Evolutionary conservation across 306 rosid genomes (phyloP), one percentile per base, ranked within the genome.

Genomic region (Geum urbanum): DNA sequence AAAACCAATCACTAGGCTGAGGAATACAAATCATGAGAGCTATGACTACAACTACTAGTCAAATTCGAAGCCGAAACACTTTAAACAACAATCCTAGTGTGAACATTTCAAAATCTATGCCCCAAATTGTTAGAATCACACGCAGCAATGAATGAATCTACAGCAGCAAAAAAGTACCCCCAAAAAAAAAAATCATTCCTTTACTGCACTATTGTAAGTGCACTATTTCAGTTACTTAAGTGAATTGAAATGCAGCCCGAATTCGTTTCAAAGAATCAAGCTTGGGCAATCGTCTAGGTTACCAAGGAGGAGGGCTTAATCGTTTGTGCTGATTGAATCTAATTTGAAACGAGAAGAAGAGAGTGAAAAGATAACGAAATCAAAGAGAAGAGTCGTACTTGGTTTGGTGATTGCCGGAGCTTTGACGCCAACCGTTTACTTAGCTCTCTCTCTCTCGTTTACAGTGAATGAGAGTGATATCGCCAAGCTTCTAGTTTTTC

Each of bases 1-100:
- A 24, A 43, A 8, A 55, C 64, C 49, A 20, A 56, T 70, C 43
- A 70, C 54, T 13, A 70, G n/a, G 24, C 63, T 40, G 18, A 69
- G 20, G 15, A 35, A 43, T 18, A 18, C 2, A 53, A n/a, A 18
- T 35, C 19, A 44, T 27, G 24, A 15, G 56, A 66, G 27, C 57
- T 48, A 18, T 10, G 5, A 11, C 37, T 52, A 52, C 20, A 67
- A 41, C 2, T n/a, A 53, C 22, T 19, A 53, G 39, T 54, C 24
- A 48, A 69, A n/a, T 6, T n/a, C 7, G 53, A 55, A 9, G 73
- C 27, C 4, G 27, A 55, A 43, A 20, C 67, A 20, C 2, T 13
- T 18, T 52, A 12, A 18, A 39, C 39, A 19, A 20, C 16, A 54
- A 52, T 40, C 73, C 43, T 32, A 50, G 51, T 32, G 58, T 66